Evolutionary conservation across 345 rosid genomes (phyloP).

Genomic region (Stellera chamaejasme): DNA sequence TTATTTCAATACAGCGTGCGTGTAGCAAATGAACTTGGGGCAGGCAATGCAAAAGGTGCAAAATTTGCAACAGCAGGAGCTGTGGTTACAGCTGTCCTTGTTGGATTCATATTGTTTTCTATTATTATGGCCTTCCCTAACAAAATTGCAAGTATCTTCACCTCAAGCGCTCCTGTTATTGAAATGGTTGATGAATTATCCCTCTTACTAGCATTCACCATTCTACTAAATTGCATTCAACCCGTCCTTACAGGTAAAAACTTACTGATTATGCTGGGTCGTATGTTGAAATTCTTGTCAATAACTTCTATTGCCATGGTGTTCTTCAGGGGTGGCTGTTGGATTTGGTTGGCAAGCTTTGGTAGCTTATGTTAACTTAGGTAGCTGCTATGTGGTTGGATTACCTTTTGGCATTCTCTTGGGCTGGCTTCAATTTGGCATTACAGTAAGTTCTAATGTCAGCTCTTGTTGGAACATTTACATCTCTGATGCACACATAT

Average conservation of each 20-base stretch:
- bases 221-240: conserved; percentile 49
- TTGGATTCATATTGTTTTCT: conserved; percentile 31
- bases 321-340: conserved; percentile 37
- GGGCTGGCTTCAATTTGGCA: conserved; percentile 37
- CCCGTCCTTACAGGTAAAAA: conserved; percentile 49
- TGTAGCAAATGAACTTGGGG: conserved; percentile 49
- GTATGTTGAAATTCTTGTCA: neutral
- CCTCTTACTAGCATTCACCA: conserved; percentile 33
- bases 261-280: neutral
- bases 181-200: conserved; percentile 32
- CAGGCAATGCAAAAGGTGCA: conserved; percentile 41
- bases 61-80: conserved; percentile 47
- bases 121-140: conserved; percentile 28
- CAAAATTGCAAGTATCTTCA: conserved; percentile 40
- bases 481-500: neutral
- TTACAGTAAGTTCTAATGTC: conserved; percentile 18
- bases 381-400: conserved; percentile 44
- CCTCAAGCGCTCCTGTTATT: conserved; percentile 30
- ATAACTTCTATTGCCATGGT: neutral
- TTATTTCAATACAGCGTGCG: conserved; percentile 30
- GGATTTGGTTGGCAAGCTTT: conserved; percentile 51
- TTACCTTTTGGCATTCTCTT: conserved; percentile 37
- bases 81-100: conserved; percentile 22
- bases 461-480: neutral
- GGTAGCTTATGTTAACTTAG: conserved; percentile 35